Evolutionary conservation across 805 yeast genomes (phyloP), one percentile per base, ranked within the genome.

Genomic region (Candida nemodendra): DNA sequence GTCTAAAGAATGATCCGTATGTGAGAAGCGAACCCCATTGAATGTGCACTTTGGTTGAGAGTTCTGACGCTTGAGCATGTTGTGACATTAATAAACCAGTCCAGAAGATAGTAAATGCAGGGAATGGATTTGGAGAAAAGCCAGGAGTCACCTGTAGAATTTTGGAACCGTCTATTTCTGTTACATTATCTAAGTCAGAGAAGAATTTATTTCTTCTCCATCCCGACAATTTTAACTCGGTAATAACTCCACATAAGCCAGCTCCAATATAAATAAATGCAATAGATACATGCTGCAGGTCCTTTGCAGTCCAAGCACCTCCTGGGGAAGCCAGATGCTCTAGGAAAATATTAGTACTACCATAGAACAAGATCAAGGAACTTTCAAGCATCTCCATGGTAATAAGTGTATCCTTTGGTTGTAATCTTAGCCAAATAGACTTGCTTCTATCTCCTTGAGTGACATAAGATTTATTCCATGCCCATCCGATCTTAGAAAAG

Each of bases 11-110:
- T 3, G 96, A 84, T 2, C 89, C 98, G 49, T 77, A 75, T n/a
- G 90, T 74, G 41, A 93, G 71, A 54, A 93, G 63, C 41, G 74
- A 72, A 6, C 99, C 99, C 99, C 99, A 93, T 64, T 89, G 97
- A 37, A 75, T 66, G 61, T 93, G 99, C 45, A 93, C 76, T 13
- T 64, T 68, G 2, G 97, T 88, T 2, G 96, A 81, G 22, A 84
- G 72, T 37, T 59, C 68, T 1, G 93, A 81, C 5, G 90, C 84
- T 63, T 93, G 99, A 27, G 79, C 80, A 63, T 93, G 99, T 61
- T 84, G 87, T 2, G 97, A 89, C 99, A 93, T 93, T 45, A 93
- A 71, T 11, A 83, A 73, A 19, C 99, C 99, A 1, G 98, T 93
- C 95, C 96, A 93, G 65, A 86, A 93, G 23, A 93, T 85, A 2